phyloP scores from a whole-genome alignment of 768 basidiomycete species.

The Lactarius sanguifluus region DNA sequence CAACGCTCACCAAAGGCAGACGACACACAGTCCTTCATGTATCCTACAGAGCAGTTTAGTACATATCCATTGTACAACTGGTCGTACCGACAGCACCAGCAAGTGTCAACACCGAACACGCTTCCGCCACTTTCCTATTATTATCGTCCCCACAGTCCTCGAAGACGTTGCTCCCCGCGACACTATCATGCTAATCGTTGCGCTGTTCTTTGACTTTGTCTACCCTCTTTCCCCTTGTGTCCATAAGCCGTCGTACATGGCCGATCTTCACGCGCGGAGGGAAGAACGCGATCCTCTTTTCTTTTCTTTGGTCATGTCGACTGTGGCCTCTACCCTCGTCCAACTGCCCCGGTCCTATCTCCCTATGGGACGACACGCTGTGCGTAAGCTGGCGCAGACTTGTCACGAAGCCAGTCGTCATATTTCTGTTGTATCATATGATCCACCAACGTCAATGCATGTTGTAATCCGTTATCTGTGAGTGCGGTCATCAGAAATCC shows the following conservation, averaged over 20 bases:
- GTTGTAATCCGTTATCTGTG: conserved; percentile 89
- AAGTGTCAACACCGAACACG: conserved; percentile 44
- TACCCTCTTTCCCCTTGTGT: conserved; percentile 89
- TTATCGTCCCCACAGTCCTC: conserved; percentile 69
- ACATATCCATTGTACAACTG: conserved; percentile 68
- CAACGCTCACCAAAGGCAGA: conserved; percentile 41
- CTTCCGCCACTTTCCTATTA: conserved; percentile 67
- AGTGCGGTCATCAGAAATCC: conserved; percentile 36
- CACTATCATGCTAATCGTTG: conserved; percentile 77
- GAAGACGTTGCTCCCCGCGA: conserved; percentile 83
- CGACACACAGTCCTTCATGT: conserved; percentile 40
- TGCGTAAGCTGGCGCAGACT: conserved; percentile 80
- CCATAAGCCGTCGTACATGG: conserved; percentile 89
- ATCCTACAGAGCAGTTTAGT: conserved; percentile 55
- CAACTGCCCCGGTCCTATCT: conserved; percentile 88
- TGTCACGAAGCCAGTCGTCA: conserved; percentile 83
- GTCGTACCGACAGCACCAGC: conserved; percentile 67
- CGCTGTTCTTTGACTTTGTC: conserved; percentile 92
- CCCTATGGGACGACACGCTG: conserved; percentile 80
- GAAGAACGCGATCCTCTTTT: conserved; percentile 90
- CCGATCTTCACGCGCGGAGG: conserved; percentile 74
- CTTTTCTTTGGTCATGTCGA: conserved; percentile 87
- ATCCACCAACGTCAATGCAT: conserved; percentile 80
- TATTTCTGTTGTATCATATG: conserved; percentile 76
- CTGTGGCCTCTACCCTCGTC: conserved; percentile 82